A percentile compares a stretch with the other conserved stretches of the same genome.
Conservation (phyloP, 208 protist species). For the Leishmania aethiopica region DNA sequence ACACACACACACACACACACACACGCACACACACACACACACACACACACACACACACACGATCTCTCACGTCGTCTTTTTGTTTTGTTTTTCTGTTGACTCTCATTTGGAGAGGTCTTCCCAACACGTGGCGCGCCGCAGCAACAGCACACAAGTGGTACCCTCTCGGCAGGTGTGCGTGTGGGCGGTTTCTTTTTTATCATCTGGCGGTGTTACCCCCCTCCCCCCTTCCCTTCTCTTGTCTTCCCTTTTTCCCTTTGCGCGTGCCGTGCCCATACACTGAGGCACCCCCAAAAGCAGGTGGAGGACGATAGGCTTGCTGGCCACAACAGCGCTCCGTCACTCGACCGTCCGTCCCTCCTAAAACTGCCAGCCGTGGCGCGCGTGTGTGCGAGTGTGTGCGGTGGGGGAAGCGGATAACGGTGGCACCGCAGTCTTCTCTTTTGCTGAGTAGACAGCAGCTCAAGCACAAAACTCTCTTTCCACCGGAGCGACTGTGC, state of each 20-base stretch:
- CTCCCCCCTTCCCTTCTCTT: no score
- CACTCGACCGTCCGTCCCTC: not conserved
- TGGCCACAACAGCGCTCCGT: not conserved
- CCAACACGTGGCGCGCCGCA: not conserved
- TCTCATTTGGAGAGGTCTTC: slow-evolving; percentile 1
- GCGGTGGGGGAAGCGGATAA: not conserved
- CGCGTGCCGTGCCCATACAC: not conserved
- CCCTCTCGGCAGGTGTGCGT: not conserved
- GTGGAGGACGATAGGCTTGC: not conserved
- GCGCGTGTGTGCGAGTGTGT: not conserved
- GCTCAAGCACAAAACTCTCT: not conserved
- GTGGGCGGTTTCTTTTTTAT: not conserved
- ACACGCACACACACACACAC: not conserved
- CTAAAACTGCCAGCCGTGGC: not conserved
- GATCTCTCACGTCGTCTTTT: not conserved
- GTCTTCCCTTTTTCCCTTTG: slow-evolving; percentile 4
- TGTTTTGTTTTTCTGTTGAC: slow-evolving; percentile 9
- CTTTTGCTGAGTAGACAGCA: not conserved
- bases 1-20: not conserved
- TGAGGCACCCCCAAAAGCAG: not conserved
- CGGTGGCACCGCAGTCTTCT: not conserved
- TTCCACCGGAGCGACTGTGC: not conserved
- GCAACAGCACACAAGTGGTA: not conserved
- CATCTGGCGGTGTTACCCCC: not conserved
- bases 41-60: no score